phyloP scores from a whole-genome alignment of 2,329 filamentous ascomycete genomes.

The Aspergillus pseudoterreus region DNA sequence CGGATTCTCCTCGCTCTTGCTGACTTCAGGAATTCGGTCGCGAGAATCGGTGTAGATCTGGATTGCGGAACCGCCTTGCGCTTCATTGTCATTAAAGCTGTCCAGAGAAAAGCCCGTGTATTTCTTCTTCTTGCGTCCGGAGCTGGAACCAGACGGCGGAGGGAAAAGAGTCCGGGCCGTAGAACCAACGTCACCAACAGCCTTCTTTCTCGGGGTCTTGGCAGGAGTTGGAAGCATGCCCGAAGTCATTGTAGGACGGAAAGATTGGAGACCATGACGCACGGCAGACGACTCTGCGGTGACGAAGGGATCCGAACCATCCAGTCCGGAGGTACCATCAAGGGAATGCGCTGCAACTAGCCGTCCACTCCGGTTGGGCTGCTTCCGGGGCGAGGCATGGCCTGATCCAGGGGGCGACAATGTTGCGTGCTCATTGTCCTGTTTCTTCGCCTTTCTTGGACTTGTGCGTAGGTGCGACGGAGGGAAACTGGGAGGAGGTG shows the following conservation, averaged over 20 bases:
- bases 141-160: slow-evolving; percentile 42
- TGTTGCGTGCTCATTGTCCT: slow-evolving; percentile 19
- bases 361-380: slow-evolving; percentile 12
- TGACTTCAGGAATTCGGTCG: slow-evolving; percentile 55
- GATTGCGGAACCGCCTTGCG: slow-evolving; percentile 40
- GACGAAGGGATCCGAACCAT: slow-evolving; percentile 22
- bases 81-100: slow-evolving; percentile 36
- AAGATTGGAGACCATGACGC: slow-evolving; percentile 19
- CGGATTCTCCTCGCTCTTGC: slow-evolving; percentile 52
- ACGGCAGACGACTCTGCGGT: slow-evolving; percentile 18
- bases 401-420: slow-evolving; percentile 29
- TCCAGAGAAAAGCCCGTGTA: slow-evolving; percentile 44
- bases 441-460: slow-evolving; percentile 19
- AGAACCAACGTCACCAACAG: slow-evolving; percentile 40
- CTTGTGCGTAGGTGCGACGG: slow-evolving; percentile 15
- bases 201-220: slow-evolving; percentile 59
- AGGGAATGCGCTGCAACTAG: slow-evolving; percentile 17
- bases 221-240: slow-evolving; percentile 58
- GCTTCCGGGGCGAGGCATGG: slow-evolving; percentile 27
- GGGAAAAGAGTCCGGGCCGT: slow-evolving; percentile 55
- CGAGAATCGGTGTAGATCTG: slow-evolving; percentile 62
- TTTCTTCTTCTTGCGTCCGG: slow-evolving; percentile 48
- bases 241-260: slow-evolving; percentile 28
- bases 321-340: slow-evolving; percentile 12
- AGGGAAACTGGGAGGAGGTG: slow-evolving; percentile 29